Evolutionary conservation across 225 moss, liverwort and hornwort species (phyloP).

Genomic region (Physcomitrium patens): DNA sequence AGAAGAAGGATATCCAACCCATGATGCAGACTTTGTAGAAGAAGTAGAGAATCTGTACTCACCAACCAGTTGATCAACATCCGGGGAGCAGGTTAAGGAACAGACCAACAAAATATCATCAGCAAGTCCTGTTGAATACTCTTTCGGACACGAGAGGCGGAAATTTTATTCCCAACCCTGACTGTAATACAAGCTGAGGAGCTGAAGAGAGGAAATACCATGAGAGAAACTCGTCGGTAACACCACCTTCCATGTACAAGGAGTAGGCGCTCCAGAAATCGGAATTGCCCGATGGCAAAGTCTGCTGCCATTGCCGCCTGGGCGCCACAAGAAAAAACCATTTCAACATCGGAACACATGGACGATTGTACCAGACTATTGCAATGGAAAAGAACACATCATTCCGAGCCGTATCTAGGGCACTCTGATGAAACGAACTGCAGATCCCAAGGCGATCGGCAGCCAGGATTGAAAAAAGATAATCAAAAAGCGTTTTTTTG

Average conservation of each 20-base stretch:
- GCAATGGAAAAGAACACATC: not conserved
- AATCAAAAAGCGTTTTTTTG: too few relatives aligned
- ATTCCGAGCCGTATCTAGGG: too few relatives aligned
- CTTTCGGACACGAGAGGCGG: too few relatives aligned
- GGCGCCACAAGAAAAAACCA: slow-evolving; percentile 21
- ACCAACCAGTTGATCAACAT: slow-evolving; percentile 15
- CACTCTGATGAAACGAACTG: not conserved
- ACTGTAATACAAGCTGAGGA: too few relatives aligned
- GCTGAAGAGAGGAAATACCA: slow-evolving; percentile 30
- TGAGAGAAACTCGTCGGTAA: slow-evolving; percentile 62
- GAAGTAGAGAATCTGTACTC: slow-evolving; percentile 79
- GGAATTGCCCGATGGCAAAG: slow-evolving; percentile 63
- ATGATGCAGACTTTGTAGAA: slow-evolving; percentile 93
- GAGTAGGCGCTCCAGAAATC: slow-evolving; percentile 55
- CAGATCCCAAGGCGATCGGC: too few relatives aligned
- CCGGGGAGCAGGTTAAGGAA: not conserved
- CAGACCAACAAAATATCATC: not conserved
- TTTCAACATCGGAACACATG: not conserved
- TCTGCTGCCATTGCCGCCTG: slow-evolving; percentile 72
- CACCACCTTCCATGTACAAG: slow-evolving; percentile 67
- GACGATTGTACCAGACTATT: not conserved
- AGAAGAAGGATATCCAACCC: slow-evolving; percentile 87
- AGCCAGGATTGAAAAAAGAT: not conserved
- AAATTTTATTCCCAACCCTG: too few relatives aligned
- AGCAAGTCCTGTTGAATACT: not conserved